These are phyloP conservation scores for Erodium texanum DNA, from an alignment of 441 rosid species.

Conservation along the genomic window DNA sequence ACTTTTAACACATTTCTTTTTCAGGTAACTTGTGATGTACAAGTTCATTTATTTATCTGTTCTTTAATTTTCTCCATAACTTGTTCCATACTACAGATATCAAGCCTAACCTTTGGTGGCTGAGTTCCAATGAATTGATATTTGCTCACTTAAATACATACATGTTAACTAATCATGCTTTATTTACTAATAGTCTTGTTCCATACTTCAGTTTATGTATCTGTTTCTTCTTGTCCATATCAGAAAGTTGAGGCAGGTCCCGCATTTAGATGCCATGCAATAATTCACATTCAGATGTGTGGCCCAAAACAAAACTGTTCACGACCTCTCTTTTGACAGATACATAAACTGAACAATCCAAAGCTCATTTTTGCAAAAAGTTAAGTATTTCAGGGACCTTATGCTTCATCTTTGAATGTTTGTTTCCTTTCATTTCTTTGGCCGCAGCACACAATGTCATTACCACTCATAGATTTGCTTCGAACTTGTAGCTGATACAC, in stretches of 20 bases:
- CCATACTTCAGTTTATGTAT: too few relatives aligned
- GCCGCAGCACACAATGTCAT: neutral
- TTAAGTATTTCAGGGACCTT: neutral
- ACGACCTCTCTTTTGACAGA: neutral
- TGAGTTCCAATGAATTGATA: neutral
- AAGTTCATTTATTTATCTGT: neutral
- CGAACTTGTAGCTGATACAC: neutral
- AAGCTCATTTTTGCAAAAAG: neutral
- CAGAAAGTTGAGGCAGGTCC: neutral
- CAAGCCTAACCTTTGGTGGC: too few relatives aligned
- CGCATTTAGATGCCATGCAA: neutral
- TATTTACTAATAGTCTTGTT: neutral
- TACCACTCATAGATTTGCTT: too few relatives aligned
- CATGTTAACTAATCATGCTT: neutral
- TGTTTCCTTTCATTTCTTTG: neutral
- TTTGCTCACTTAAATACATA: neutral
- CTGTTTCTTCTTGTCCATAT: neutral
- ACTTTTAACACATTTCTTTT: neutral
- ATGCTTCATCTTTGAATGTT: neutral
- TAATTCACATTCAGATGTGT: conserved; percentile 1
- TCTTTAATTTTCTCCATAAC: neutral
- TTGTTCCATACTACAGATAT: neutral
- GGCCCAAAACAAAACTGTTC: neutral
- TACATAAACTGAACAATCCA: neutral
- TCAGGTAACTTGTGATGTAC: neutral